phyloP scores from a whole-genome alignment of 768 basidiomycete genomes.

The Xerocomellus dryophilus region DNA sequence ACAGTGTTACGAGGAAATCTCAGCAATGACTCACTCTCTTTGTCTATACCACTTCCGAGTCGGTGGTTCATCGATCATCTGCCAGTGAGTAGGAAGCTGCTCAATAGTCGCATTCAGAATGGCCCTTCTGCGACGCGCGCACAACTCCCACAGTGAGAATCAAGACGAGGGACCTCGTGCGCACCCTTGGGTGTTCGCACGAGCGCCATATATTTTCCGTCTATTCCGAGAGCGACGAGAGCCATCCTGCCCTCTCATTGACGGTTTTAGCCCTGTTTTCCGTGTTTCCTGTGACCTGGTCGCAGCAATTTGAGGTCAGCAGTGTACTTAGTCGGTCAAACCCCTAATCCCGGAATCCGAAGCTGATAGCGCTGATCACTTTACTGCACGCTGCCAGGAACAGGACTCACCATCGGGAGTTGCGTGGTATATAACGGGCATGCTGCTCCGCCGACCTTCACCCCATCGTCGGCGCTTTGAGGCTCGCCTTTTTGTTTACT shows the following conservation, averaged over 20 bases:
- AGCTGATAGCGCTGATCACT: neutral
- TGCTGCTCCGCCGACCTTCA: neutral
- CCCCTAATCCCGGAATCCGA: neutral
- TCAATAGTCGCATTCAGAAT: too few relatives aligned
- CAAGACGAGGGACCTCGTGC: neutral
- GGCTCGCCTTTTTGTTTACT: neutral
- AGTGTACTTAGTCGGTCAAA: too few relatives aligned
- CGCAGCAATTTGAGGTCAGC: too few relatives aligned
- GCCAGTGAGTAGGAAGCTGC: too few relatives aligned
- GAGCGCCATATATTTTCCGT: neutral
- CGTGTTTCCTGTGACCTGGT: neutral
- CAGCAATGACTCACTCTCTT: too few relatives aligned
- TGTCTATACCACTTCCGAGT: too few relatives aligned
- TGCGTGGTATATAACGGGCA: slow-evolving; percentile 10
- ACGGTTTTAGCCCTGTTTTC: neutral
- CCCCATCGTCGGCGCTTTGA: neutral
- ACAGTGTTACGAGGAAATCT: slow-evolving; percentile 4
- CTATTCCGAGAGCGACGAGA: slow-evolving; percentile 6
- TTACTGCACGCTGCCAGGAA: neutral
- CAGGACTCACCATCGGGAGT: neutral
- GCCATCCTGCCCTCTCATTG: neutral
- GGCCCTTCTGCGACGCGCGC: too few relatives aligned
- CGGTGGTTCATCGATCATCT: too few relatives aligned
- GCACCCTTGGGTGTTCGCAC: neutral
- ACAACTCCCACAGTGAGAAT: neutral